Evolutionary conservation across 148 eudicot genomes (phyloP), one percentile per base, ranked within the genome.

Genomic region (Cornus suecica): DNA sequence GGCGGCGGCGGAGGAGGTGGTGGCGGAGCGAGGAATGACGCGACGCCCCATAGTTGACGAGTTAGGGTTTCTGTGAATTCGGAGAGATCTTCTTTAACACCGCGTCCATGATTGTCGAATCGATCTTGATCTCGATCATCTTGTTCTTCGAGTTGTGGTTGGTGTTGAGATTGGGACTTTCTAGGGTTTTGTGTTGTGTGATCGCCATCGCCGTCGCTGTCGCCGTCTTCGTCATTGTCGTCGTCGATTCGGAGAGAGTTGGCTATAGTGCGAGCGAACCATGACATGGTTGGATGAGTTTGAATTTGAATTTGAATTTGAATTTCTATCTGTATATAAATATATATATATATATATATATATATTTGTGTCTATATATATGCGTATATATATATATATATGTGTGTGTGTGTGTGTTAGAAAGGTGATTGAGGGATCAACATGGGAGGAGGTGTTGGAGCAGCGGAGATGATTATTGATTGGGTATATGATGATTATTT

Each of bases 261-360:
- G 87, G 93, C 93, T 42, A 93, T 80, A 32, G 97, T 91, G 28
- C 94, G 96, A 80, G 97, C 90, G 73, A 93, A 72, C 97, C 97
- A 92, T 78, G 97, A 90, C 92, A 91, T 89, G 72, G 69, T 61
- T 5, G 15, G 8, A 3, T 37, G 7, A 37, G 8, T 37, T 37
- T 37, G 42, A 37, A 37, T 37, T 37, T 37, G n/a, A n/a, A n/a
- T n/a, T 65, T 28, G 27, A 66, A 11, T 63, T 68, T 24, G 48
- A 63, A 13, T 10, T n/a, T n/a, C n/a, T n/a, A n/a, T n/a, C n/a
- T n/a, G n/a, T n/a, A n/a, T n/a, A n/a, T n/a, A n/a, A n/a, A n/a
- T n/a, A n/a, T n/a, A n/a, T n/a, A n/a, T n/a, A n/a, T n/a, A n/a
- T n/a, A n/a, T n/a, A n/a, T n/a, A n/a, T n/a, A n/a, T n/a, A n/a